A percentile compares a stretch with the other conserved stretches of the same genome.
These are phyloP conservation scores for Paracorniculantispora psalliotae DNA, from an alignment of 2,329 filamentous ascomycete species.

Conservation along the genomic window DNA sequence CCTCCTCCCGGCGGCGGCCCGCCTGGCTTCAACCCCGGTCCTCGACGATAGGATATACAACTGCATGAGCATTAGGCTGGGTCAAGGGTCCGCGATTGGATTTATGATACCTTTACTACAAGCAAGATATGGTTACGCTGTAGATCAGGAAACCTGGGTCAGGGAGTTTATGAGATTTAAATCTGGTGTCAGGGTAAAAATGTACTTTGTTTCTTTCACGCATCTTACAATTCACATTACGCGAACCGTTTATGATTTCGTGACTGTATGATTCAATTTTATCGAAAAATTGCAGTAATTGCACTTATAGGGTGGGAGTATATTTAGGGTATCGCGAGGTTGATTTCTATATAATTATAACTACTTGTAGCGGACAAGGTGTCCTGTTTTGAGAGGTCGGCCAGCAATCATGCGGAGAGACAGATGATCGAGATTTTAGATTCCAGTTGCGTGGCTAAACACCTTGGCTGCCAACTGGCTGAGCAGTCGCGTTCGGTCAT, in stretches of 20 bases:
- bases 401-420: not conserved
- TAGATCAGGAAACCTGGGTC: constrained; percentile 14
- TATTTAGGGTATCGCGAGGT: constrained; percentile 1
- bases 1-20: constrained; percentile 49
- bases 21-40: constrained; percentile 72
- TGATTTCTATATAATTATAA: constrained; percentile 3
- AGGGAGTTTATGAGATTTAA: constrained; percentile 16
- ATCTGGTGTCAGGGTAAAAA: constrained; percentile 14
- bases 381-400: not conserved
- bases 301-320: not conserved
- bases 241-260: not conserved
- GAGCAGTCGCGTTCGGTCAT: constrained; percentile 74
- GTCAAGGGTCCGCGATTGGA: constrained; percentile 20
- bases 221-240: not conserved
- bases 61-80: constrained; percentile 21
- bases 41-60: constrained; percentile 46
- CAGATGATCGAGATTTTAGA: constrained; percentile 24
- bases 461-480: constrained; percentile 82
- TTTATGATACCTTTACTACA: constrained; percentile 21
- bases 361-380: not conserved
- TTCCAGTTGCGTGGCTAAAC: constrained; percentile 71
- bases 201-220: constrained; percentile 10
- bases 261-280: too few relatives aligned
- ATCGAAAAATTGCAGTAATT: too few relatives aligned
- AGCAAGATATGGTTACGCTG: constrained; percentile 20